Base-by-base conservation (phyloP, 768 basidiomycete species). In the Ramaria sp. region DNA sequence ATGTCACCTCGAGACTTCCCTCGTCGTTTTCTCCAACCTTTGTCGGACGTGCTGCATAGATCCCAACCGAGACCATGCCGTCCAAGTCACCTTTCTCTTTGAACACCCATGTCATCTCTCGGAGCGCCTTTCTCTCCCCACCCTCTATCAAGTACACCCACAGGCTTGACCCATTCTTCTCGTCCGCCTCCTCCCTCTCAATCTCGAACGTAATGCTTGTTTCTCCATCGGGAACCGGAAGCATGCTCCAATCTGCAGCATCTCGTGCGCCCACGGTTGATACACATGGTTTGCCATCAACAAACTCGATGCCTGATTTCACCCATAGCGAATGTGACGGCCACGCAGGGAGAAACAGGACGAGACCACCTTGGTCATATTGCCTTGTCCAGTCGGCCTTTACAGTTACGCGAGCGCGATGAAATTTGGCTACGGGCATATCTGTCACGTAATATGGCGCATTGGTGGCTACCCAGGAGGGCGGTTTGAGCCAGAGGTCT, bases 401-500 rank as follows among this genome's bases (percentile, higher is more conserved):
- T 34, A 69, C 61, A 6, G 67, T 69, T 33, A 65, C 63, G 13
- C 63, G 65, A 0, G 62, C 66, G 20, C 61, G 59, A 15, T 59
- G 42, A 59, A 69, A 68, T 15, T 49, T 24, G 22, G 27, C 33
- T 15, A 60, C 49, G 6, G 58, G 57, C 30, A 66, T 24, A 24
- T 53, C 34, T 5, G 34, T 48, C 27, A 62, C n/a, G 15, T 57
- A 49, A 27, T 42, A 58, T 7, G 66, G 64, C 15, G 63, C 62
- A 53, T 68, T 67, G 42, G 50, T 37, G 17, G 59, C 51, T 45
- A 65, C 64, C 24, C 57, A 33, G 24, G 49, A 12, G n/a, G 65
- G 65, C 6, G 67, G 67, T 54, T 68, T 68, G 45, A 65, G 60
- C 67, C 67, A 68, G 49, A 66, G 55, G 55, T 68, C 67, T n/a